Evolutionary conservation across 139 green algal species (phyloP), one percentile per base, ranked within the genome.

Genomic region (Chlamydomonas sphaeroides): DNA sequence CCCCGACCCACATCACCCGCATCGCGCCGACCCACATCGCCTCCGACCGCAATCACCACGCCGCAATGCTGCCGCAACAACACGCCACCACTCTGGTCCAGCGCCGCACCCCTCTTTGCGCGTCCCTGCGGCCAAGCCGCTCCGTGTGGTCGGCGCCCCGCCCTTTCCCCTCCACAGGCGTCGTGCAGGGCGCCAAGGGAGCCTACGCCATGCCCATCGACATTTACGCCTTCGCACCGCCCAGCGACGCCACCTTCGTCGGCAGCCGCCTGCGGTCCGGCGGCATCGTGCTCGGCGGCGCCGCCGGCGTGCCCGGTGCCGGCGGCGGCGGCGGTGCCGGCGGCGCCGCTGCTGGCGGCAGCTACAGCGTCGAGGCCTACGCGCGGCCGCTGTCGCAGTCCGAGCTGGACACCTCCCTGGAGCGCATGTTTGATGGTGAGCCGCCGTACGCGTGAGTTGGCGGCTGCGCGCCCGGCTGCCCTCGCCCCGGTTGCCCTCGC

Each of bases 401-500:
- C 10, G 66, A 87, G 65, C 59, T 91, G 86, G 78, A 91, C 57
- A 75, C 41, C 45, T 82, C 61, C 62, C 62, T 91, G 28, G 81
- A 87, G 18, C 56, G 68, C 33, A 56, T 87, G 74, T 89, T 88
- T 70, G 76, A 88, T 65, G 86, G 84, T 91, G 65, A 0, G 82
- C 45, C 32, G 35, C 17, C 4, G 51, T 10, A 10, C 14, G 45
- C 10, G 10, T 51, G 45, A 14, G 45, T 18, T 11, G 49, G 49
- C 2, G 57, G 6, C n/a, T n/a, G n/a, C n/a, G n/a, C n/a, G n/a
- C n/a, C n/a, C n/a, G n/a, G n/a, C n/a, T n/a, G n/a, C n/a, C n/a
- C n/a, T n/a, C n/a, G n/a, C n/a, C n/a, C n/a, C n/a, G n/a, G n/a
- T n/a, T n/a, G n/a, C n/a, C n/a, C n/a, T n/a, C n/a, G n/a, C n/a